Evolutionary conservation across 108 stramenopile genomes (phyloP), one percentile per base, ranked within the genome.

Genomic region (Stephanodiscus minutulus): DNA sequence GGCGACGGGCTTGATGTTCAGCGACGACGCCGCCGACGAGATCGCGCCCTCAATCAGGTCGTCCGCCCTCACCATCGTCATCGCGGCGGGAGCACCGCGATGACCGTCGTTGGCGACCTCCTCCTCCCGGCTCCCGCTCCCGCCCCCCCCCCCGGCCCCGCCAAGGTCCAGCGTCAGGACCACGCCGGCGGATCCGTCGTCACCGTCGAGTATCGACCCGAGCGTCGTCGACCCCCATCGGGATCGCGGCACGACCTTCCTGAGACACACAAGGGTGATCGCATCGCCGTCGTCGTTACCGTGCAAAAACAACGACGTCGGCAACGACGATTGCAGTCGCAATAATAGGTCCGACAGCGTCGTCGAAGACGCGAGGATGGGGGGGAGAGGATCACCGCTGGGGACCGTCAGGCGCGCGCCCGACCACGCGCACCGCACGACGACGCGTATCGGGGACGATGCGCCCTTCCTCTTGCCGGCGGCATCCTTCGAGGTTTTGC

Each of bases 171-270:
- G 36, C 12, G 73, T 75, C 36, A 81, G 43, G 2, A 81, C 52
- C 24, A 80, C 79, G 7, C 79, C 79, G n/a, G 67, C 70, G 21
- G 64, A 53, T n/a, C 80, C 80, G 41, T 77, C 70, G 43, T 81
- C 76, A 1, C 76, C 73, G 24, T 72, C 80, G 71, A 76, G 20
- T 39, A 81, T 69, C 31, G 72, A 46, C 25, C 43, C 35, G 35
- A 81, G 52, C 17, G 76, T 66, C 12, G 80, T 81, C 33, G 58
- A 18, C n/a, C 66, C 80, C 80, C 80, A 81, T 49, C 66, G 61
- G 7, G 17, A 41, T 52, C 36, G 27, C 13, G 64, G 18, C 22
- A 64, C 76, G 9, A 66, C 55, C 48, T 66, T 77, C 2, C 80
- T 49, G 0, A 69, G 59, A 21, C 76, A 77, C 0, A 81, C 76